phyloP scores from a whole-genome alignment of 257 asterid genomes.

The Catharanthus roseus region DNA sequence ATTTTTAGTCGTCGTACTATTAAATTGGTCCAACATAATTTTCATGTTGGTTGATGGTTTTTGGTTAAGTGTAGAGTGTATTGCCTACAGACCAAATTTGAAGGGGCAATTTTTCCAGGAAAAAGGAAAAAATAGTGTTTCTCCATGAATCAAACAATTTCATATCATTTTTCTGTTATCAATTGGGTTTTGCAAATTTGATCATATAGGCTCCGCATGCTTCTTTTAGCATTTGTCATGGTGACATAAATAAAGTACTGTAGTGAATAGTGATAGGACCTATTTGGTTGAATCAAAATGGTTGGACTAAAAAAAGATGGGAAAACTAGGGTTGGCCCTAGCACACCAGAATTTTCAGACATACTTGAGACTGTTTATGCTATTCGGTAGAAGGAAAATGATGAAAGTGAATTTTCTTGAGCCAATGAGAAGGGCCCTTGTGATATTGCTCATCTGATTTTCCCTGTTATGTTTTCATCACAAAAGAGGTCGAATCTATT shows the following conservation, averaged over 20 bases:
- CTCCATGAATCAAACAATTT: neutral
- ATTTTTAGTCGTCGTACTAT: neutral
- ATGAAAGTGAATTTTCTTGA: too few relatives aligned
- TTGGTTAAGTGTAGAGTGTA: neutral
- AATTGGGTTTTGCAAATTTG: neutral
- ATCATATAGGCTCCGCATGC: neutral
- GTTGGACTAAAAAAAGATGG: too few relatives aligned
- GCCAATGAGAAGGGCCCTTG: neutral
- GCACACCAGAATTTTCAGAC: too few relatives aligned
- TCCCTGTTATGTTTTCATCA: too few relatives aligned
- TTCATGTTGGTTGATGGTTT: neutral
- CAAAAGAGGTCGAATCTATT: neutral
- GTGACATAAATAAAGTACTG: neutral
- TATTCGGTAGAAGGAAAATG: neutral
- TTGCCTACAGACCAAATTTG: neutral
- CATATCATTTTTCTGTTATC: too few relatives aligned
- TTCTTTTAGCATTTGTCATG: neutral
- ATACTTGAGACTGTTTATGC: neutral
- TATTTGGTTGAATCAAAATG: too few relatives aligned
- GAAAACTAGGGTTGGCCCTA: neutral
- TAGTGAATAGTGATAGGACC: neutral
- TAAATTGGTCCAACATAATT: too few relatives aligned
- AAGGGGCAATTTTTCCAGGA: neutral
- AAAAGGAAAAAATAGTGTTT: too few relatives aligned
- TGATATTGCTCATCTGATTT: too few relatives aligned